These are phyloP conservation scores for Testicularia cyperi DNA, from an alignment of 1,284 basidiomycete species.

Conservation along the genomic window DNA sequence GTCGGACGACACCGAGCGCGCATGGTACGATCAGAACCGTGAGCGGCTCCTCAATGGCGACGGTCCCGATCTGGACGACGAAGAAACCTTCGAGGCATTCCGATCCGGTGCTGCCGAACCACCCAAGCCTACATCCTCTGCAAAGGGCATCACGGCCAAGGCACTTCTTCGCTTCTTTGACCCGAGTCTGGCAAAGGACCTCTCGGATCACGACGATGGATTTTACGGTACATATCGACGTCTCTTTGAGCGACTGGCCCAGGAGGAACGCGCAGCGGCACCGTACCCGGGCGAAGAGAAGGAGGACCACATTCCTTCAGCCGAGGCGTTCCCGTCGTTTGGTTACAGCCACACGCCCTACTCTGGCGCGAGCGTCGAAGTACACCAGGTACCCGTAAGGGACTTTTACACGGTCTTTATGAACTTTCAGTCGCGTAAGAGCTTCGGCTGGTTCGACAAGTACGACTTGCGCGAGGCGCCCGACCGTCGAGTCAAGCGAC, in stretches of 20 bases:
- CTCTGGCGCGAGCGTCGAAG: constrained; percentile 60
- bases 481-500: constrained; percentile 74
- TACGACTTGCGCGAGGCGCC: constrained; percentile 83
- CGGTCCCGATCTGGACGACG: constrained; percentile 44
- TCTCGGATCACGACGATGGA: constrained; percentile 64
- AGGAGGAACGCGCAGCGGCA: constrained; percentile 71
- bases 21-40: constrained; percentile 96
- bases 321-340: constrained; percentile 70
- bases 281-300: constrained; percentile 62
- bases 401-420: constrained; percentile 83
- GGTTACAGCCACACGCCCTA: constrained; percentile 77
- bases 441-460: constrained; percentile 83
- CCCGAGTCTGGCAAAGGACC: constrained; percentile 70
- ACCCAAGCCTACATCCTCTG: constrained; percentile 67
- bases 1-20: constrained; percentile 69
- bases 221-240: constrained; percentile 90
- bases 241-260: constrained; percentile 78
- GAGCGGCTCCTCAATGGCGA: constrained; percentile 66
- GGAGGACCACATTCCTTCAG: constrained; percentile 43
- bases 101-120: constrained; percentile 66
- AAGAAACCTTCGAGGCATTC: constrained; percentile 72
- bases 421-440: constrained; percentile 83
- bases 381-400: constrained; percentile 45
- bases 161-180: constrained; percentile 87
- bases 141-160: constrained; percentile 75